These are phyloP conservation scores for Arabis hirsuta DNA, from an alignment of 345 rosid genomes.

Conservation along the genomic window DNA sequence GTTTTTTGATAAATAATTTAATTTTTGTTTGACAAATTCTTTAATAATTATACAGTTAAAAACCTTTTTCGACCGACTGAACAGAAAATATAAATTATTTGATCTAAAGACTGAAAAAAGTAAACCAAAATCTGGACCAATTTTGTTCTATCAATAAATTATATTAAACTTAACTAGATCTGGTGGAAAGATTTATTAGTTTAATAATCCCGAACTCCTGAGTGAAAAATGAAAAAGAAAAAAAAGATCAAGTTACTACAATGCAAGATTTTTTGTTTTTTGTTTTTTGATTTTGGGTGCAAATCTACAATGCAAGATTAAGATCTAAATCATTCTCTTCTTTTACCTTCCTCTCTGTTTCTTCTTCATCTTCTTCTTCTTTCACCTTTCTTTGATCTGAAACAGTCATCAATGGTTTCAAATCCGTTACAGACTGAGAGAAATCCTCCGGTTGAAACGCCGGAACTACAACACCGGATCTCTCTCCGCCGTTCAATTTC, in stretches of 20 bases:
- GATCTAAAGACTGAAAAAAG: neutral
- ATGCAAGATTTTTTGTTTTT: no score
- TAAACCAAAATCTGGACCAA: neutral
- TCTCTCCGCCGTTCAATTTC: conserved; percentile 29
- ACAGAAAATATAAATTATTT: neutral
- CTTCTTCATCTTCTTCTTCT: neutral
- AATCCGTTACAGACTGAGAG: conserved; percentile 13
- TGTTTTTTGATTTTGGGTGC: no score
- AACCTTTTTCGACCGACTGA: neutral
- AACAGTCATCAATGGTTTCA: conserved; percentile 30
- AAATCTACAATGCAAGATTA: conserved; percentile 35
- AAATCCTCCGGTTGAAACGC: conserved; percentile 44
- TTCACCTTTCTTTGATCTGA: conserved; percentile 27
- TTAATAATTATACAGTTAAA: neutral
- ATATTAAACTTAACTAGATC: neutral
- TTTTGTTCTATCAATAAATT: neutral
- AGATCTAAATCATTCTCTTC: conserved; percentile 43
- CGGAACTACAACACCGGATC: conserved; percentile 33
- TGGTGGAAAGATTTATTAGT: no score
- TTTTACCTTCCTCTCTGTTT: neutral
- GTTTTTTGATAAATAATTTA: no score
- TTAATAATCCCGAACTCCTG: no score
- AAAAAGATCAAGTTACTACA: neutral
- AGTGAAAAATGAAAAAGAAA: no score
- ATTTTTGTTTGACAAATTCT: no score